A percentile compares a stretch with the other conserved stretches of the same genome.
These are phyloP conservation scores for Tetraselmis chui DNA, from an alignment of 139 green algal genomes.

Conservation along the genomic window DNA sequence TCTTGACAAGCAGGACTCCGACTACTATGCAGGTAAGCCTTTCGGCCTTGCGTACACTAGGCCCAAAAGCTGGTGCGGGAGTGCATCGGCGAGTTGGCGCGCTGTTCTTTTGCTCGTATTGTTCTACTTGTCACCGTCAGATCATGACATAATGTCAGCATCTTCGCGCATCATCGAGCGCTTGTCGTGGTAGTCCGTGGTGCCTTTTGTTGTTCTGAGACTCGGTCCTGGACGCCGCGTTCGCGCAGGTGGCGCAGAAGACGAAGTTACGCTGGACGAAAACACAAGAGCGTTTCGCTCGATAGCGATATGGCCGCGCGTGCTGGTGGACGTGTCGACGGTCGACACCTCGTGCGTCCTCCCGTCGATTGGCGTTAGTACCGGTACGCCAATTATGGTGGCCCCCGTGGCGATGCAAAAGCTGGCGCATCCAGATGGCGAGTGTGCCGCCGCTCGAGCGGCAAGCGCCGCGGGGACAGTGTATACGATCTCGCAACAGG, in stretches of 20 bases:
- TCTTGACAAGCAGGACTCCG: background rate
- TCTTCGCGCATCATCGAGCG: background rate
- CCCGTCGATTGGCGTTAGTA: background rate
- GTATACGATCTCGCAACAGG: conserved; percentile 1
- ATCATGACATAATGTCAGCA: background rate
- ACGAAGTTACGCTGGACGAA: background rate
- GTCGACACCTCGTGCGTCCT: background rate
- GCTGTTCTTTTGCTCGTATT: no score
- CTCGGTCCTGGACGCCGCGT: no score
- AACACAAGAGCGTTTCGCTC: background rate
- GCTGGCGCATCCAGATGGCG: conserved; percentile 35
- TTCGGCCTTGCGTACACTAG: no score
- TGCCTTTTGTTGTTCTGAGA: background rate
- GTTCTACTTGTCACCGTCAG: no score
- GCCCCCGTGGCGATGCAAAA: conserved; percentile 37
- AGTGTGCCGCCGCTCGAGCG: conserved; percentile 9
- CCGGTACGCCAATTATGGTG: conserved; percentile 30
- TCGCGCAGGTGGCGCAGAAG: background rate
- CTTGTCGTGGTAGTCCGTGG: background rate
- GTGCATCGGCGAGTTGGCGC: no score
- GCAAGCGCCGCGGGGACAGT: background rate
- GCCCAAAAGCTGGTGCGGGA: no score
- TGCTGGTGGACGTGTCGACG: background rate
- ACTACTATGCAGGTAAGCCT: background rate
- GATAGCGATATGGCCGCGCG: background rate